A percentile compares a stretch with the other conserved stretches of the same genome.
These are phyloP conservation scores for Saccharomycopsis babjevae DNA, from an alignment of 805 yeast genomes.

Conservation along the genomic window DNA sequence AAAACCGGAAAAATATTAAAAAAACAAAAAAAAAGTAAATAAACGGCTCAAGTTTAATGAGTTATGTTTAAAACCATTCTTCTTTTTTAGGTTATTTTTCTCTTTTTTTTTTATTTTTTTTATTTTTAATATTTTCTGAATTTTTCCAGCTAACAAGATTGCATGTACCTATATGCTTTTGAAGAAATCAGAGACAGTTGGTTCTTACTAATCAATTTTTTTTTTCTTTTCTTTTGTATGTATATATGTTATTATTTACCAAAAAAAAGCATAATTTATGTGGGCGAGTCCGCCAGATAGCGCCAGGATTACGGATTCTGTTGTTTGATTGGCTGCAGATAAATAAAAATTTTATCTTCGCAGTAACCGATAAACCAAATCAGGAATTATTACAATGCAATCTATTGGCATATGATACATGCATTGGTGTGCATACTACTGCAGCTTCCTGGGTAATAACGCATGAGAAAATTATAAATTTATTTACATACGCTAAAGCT, in stretches of 20 bases:
- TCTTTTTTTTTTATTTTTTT: not conserved
- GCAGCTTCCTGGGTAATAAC: not conserved
- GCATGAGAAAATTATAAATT: not conserved
- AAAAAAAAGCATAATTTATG: not conserved
- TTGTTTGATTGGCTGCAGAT: conserved; percentile 10
- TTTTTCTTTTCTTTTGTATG: not conserved
- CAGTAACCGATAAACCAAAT: not conserved
- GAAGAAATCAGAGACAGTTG: not conserved
- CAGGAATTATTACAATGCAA: not conserved
- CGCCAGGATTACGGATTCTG: not conserved
- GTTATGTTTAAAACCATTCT: not conserved
- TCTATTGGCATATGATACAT: not conserved
- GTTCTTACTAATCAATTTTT: not conserved
- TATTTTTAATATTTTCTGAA: not conserved
- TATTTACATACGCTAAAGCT: no score
- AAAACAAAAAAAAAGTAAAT: not conserved
- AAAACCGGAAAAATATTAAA: no score
- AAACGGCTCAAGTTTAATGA: not conserved
- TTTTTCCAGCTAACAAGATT: not conserved
- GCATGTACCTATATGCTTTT: not conserved
- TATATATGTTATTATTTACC: not conserved
- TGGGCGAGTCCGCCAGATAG: not conserved
- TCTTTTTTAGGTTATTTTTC: not conserved
- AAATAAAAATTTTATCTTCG: not conserved
- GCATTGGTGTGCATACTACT: not conserved